Conservation (phyloP, 345 rosid species). For the Eucalyptus sp. region DNA sequence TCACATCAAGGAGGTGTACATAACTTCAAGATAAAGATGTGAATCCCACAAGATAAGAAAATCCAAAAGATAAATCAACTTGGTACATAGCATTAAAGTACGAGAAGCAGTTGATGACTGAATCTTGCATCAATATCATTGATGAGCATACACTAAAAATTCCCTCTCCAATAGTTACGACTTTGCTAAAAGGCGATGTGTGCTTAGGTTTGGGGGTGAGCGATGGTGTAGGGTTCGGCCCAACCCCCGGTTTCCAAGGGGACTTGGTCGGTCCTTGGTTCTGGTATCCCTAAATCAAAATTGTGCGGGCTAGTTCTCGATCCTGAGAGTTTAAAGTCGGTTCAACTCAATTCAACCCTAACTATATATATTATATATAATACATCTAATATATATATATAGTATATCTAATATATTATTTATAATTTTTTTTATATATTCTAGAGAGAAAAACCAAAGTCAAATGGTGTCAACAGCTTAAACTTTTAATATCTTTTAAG, state of each 20-base stretch:
- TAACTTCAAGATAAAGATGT: not conserved
- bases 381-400: no score
- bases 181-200: rapidly evolving
- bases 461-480: rapidly evolving
- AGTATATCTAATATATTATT: no score
- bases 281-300: no score
- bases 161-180: rapidly evolving
- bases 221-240: no score
- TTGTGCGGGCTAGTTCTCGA: rapidly evolving
- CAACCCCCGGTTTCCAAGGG: rapidly evolving
- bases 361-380: no score
- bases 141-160: not conserved
- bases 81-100: not conserved
- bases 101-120: rapidly evolving
- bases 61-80: rapidly evolving
- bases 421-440: no score
- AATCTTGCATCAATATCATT: not conserved
- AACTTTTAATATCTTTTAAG: no score
- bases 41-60: not conserved
- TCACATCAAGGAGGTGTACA: not conserved
- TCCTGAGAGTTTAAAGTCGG: rapidly evolving
- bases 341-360: rapidly evolving
- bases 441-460: no score
- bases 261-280: rapidly evolving
- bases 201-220: no score